Evolutionary conservation across 768 basidiomycete genomes (phyloP), one percentile per base, ranked within the genome.

Genomic region (Suillus weaverae): DNA sequence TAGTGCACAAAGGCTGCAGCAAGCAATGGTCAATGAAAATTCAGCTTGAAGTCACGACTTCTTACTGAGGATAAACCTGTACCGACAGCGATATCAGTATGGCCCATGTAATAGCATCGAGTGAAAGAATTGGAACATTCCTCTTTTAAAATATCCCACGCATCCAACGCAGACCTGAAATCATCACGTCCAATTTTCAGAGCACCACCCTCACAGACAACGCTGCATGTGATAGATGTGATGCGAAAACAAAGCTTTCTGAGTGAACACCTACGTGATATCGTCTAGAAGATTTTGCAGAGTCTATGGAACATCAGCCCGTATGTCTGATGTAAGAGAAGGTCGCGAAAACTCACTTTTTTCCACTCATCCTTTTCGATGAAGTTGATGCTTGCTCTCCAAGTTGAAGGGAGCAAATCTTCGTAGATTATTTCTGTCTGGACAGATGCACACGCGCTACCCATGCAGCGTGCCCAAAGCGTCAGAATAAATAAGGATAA

Each of bases 41-140:
- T 54, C 20, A n/a, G 20, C 11, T 54, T 54, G 10, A 54, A 32
- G 51, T 20, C 4, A 9, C 0, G 18, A n/a, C 53, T 35, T 54
- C 53, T 35, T 54, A 54, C 53, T 54, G 53, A 35, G 53, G 53
- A 35, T 54, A 54, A 13, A 54, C 33, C 53, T 54, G 11, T n/a
- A 54, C 11, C 32, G 2, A 13, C 11, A 13, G 33, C 33, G 20
- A 32, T 10, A 54, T 54, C 32, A 54, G 32, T 18, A 30, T 30
- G 9, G 4, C 18, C 3, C 18, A 18, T 2, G 16, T n/a, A 20
- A 18, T 26, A 26, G 13, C 22, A 50, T 50, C 7, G 30, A 32
- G 20, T 18, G 6, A 50, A 18, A 50, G 1, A 26, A 26, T 14
- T 1, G 5, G 9, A 5, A 32, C 51, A 53, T 54, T 35, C 53